These are phyloP conservation scores for Aspergillus baeticus DNA, from an alignment of 495 filamentous ascomycete genomes.

Conservation along the genomic window DNA sequence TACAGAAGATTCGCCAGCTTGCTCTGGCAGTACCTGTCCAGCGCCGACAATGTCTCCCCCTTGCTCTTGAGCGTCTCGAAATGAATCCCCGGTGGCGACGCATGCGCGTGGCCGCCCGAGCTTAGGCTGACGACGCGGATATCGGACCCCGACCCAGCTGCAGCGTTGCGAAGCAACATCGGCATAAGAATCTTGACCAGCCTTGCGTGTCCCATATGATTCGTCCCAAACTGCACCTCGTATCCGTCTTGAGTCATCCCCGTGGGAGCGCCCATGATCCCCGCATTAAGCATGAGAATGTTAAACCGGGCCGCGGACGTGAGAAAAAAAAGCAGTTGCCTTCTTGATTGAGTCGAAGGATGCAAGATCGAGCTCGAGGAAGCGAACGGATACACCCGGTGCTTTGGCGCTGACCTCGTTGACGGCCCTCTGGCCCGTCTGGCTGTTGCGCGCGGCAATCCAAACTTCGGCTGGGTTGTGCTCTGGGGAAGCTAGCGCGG, in stretches of 20 bases:
- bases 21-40: slow-evolving; percentile 59
- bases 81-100: slow-evolving; percentile 1
- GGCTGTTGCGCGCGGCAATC: too few relatives aligned
- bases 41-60: slow-evolving; percentile 23
- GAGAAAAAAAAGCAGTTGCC: too few relatives aligned
- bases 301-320: too few relatives aligned
- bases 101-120: slow-evolving; percentile 26
- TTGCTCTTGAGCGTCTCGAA: slow-evolving; percentile 17
- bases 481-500: too few relatives aligned
- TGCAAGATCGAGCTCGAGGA: too few relatives aligned
- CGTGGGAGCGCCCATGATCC: not conserved
- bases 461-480: too few relatives aligned
- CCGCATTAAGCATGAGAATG: too few relatives aligned
- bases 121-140: slow-evolving; percentile 29
- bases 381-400: too few relatives aligned
- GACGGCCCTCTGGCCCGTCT: too few relatives aligned
- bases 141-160: not conserved
- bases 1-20: slow-evolving; percentile 71
- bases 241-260: slow-evolving; percentile 46
- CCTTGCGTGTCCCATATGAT: slow-evolving; percentile 66
- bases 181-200: slow-evolving; percentile 60
- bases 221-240: slow-evolving; percentile 68
- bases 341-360: too few relatives aligned
- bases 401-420: too few relatives aligned
- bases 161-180: slow-evolving; percentile 27